phyloP scores from a whole-genome alignment of 768 basidiomycete species.

The Suillus decipiens region DNA sequence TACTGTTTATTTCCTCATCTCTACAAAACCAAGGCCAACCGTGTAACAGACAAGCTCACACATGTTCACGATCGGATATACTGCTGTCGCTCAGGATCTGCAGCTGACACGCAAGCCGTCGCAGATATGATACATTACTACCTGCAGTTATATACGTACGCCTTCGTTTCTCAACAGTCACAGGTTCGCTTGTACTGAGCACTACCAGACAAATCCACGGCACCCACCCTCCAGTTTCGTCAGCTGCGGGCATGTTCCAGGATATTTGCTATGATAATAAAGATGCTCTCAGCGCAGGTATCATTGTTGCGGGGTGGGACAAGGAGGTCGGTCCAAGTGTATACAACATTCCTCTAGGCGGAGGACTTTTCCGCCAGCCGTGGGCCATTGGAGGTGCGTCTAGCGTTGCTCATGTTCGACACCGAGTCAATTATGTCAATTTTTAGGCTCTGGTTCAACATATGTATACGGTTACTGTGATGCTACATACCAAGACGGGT shows the following conservation, averaged over 20 bases:
- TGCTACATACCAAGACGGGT: slow-evolving; percentile 93
- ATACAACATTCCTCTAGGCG: slow-evolving; percentile 96
- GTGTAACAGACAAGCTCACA: slow-evolving; percentile 98
- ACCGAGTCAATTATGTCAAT: neutral
- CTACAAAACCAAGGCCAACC: slow-evolving; percentile 69
- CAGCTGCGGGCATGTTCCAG: slow-evolving; percentile 84
- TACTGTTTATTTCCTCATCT: slow-evolving; percentile 7
- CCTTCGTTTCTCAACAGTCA: slow-evolving; percentile 16
- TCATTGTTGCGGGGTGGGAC: slow-evolving; percentile 99
- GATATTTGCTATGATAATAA: slow-evolving; percentile 93
- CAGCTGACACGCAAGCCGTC: slow-evolving; percentile 96
- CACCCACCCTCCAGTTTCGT: slow-evolving; percentile 73
- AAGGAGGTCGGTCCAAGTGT: slow-evolving; percentile 87
- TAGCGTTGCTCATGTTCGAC: neutral
- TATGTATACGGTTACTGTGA: slow-evolving; percentile 99
- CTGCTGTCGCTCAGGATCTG: slow-evolving; percentile 97
- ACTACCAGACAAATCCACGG: slow-evolving; percentile 56
- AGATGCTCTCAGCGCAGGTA: slow-evolving; percentile 84
- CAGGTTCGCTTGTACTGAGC: neutral
- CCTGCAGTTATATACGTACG: slow-evolving; percentile 75
- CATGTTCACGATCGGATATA: slow-evolving; percentile 97
- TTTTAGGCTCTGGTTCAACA: slow-evolving; percentile 86
- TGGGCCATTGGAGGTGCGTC: slow-evolving; percentile 95
- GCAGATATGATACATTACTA: slow-evolving; percentile 88
- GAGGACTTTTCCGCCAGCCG: slow-evolving; percentile 94